Evolutionary conservation across 257 asterid species (phyloP).

Genomic region (Lithospermum erythrorhizon): DNA sequence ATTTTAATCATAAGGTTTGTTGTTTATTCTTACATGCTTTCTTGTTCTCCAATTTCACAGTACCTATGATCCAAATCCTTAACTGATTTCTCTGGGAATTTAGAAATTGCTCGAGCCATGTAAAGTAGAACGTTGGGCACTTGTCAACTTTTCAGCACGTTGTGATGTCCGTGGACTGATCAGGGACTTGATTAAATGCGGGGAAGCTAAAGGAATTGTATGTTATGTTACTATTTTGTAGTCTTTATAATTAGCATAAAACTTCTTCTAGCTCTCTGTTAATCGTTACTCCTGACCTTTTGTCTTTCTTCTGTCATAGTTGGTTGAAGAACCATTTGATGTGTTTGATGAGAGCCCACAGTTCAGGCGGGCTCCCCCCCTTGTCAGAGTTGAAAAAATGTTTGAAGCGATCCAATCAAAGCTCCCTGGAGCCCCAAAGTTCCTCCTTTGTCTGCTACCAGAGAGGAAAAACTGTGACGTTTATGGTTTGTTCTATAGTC

Average conservation of each 20-base stretch:
- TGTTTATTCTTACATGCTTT: neutral
- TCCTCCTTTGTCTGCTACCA: constrained; percentile 72
- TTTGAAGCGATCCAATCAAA: constrained; percentile 48
- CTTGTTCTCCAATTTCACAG: neutral
- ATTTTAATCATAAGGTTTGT: constrained; percentile 65
- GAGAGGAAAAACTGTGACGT: constrained; percentile 72
- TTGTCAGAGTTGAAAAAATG: constrained; percentile 77
- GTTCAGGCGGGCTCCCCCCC: constrained; percentile 54
- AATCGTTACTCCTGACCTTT: neutral
- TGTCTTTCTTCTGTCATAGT: constrained; percentile 20
- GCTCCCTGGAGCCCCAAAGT: constrained; percentile 67
- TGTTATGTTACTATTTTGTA: constrained; percentile 15
- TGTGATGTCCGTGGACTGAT: constrained; percentile 52
- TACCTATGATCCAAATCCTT: neutral
- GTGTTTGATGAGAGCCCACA: constrained; percentile 57
- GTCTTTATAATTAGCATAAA: neutral
- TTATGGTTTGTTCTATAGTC: constrained; percentile 42
- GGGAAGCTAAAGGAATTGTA: constrained; percentile 72
- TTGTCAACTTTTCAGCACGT: constrained; percentile 84
- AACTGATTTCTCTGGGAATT: constrained; percentile 4
- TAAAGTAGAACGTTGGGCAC: constrained; percentile 78
- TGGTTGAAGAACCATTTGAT: constrained; percentile 53
- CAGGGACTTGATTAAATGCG: constrained; percentile 55
- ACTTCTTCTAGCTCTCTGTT: neutral
- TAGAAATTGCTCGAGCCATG: constrained; percentile 58